A percentile compares a stretch with the other conserved stretches of the same genome.
These are phyloP conservation scores for Suillus alpinus DNA, from an alignment of 768 basidiomycete genomes.

Conservation along the genomic window DNA sequence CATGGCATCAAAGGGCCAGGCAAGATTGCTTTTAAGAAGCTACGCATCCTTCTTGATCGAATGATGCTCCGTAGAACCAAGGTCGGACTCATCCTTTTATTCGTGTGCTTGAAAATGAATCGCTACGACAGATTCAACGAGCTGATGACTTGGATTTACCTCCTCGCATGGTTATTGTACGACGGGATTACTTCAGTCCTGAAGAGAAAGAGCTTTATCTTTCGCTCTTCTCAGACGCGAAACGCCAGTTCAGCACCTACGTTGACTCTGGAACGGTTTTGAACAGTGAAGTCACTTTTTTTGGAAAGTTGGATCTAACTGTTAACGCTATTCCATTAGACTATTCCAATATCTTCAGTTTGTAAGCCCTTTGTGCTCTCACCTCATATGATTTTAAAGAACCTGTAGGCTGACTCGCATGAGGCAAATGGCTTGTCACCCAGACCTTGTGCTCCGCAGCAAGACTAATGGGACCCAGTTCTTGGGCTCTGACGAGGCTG, in stretches of 20 bases:
- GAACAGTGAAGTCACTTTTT: conserved; percentile 66
- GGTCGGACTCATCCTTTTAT: conserved; percentile 32
- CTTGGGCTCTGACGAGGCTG: conserved; percentile 47
- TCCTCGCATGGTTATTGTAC: conserved; percentile 85
- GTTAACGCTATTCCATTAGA: conserved; percentile 38
- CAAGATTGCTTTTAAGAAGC: conserved; percentile 82
- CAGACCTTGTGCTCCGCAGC: conserved; percentile 88
- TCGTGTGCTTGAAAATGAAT: background rate
- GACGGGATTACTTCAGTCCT: conserved; percentile 89
- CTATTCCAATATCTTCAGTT: conserved; percentile 86
- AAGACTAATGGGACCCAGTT: conserved; percentile 73
- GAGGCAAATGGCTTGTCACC: conserved; percentile 94
- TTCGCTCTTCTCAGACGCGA: conserved; percentile 89
- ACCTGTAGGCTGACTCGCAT: conserved; percentile 80
- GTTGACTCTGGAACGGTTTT: conserved; percentile 86
- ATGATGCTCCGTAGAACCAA: conserved; percentile 96
- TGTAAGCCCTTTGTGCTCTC: conserved; percentile 41
- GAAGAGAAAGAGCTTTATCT: conserved; percentile 96
- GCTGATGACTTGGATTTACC: conserved; percentile 96
- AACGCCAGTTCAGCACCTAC: conserved; percentile 88
- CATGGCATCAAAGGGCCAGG: conserved; percentile 82
- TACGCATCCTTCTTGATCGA: conserved; percentile 82
- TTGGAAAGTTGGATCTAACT: background rate
- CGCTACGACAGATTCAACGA: conserved; percentile 65
- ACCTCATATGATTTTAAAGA: conserved; percentile 8